Base-by-base conservation (phyloP, 73 alveolate species). In the Uronychia binucleata region DNA sequence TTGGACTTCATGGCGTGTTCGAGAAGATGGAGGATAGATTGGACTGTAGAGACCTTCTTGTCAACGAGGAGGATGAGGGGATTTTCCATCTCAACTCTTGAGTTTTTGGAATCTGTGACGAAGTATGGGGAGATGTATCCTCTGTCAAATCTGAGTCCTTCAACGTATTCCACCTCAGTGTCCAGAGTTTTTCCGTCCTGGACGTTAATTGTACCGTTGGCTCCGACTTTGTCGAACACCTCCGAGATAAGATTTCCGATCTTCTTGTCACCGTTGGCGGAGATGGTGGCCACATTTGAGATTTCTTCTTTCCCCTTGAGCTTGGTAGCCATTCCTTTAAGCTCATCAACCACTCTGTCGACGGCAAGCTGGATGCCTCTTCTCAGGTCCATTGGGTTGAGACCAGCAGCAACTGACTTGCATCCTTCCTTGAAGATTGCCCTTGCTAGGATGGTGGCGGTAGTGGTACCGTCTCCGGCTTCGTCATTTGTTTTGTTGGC, bases 401-500 rank as follows among this genome's bases (percentile, higher is more conserved):
- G 90, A 77, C 99, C 99, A 26, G 99, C 99, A 25, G 99, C 99
- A 26, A 98, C 99, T 35, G 98, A 93, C 93, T 97, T 97, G 87
- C 96, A 93, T 26, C 99, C 99, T 77, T 97, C 99, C 83, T 90
- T 92, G 94, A 91, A 97, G 90, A 97, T 86, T 57, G 98, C 99
- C 86, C 99, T 90, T 14, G 99, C 99, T 46, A 98, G 93, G 57
- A 98, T 96, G 14, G 99, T 96, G 86, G 99, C 99, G 25, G 99
- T 98, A 57, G 99, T 98, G 46, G 99, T 98, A 79, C 99, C 99
- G 86, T 98, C 99, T 33, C 99, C 99, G 76, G 99, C 99, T 80
- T 92, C 98, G 80, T 98, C 99, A 89, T 96, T 96, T 82, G 99
- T 88, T 89, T 94, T 96, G 81, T 92, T 85, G 78, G 99, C 99